Evolutionary conservation across 192 early-diverging fungal species (phyloP), one percentile per base, ranked within the genome.

Genomic region (Umbelopsis sp.): DNA sequence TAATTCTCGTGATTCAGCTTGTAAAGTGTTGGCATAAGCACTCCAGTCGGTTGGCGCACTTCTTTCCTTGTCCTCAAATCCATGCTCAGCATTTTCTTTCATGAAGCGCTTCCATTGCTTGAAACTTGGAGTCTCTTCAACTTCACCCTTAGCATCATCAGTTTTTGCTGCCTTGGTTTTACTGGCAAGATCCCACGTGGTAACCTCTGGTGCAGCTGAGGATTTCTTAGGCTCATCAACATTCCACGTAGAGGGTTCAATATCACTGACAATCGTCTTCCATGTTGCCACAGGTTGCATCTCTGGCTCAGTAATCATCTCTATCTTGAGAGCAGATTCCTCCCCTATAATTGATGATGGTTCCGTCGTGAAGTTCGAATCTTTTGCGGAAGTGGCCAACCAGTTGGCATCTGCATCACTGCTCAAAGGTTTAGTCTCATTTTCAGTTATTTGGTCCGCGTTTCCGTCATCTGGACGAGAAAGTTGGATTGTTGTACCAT

Each of bases 71-170:
- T 62, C 56, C 17, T 34, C 29, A 62, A 62, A 62, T 20, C 56
- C 56, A 0, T 29, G 17, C 17, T 62, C 56, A 29, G 24, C 26
- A 26, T 32, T 62, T n/a, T 62, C 29, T 32, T 62, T 34, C 56
- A 62, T 62, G 26, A 34, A 62, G 2, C 26, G 56, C 20, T 62
- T 62, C 56, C 56, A 62, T 34, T 62, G 56, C 31, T 62, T 62
- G 14, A 32, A 62, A 20, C 56, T 12, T 2, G 56, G 56, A 32
- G 17, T 62, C 17, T 62, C 31, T 17, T 62, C 56, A 1, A n/a
- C 26, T 29, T 62, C 56, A 62, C 7, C 12, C 2, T 34, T 32
- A 12, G 31, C 56, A 34, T 22, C 52, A 22, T 53, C 26, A 26
- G 22, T 24, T 12, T 56, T 24, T 16, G 31, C 31, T 2, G 5